Evolutionary conservation across 768 basidiomycete species (phyloP), one percentile per base, ranked within the genome.

Genomic region (Leucogyrophana mollusca): DNA sequence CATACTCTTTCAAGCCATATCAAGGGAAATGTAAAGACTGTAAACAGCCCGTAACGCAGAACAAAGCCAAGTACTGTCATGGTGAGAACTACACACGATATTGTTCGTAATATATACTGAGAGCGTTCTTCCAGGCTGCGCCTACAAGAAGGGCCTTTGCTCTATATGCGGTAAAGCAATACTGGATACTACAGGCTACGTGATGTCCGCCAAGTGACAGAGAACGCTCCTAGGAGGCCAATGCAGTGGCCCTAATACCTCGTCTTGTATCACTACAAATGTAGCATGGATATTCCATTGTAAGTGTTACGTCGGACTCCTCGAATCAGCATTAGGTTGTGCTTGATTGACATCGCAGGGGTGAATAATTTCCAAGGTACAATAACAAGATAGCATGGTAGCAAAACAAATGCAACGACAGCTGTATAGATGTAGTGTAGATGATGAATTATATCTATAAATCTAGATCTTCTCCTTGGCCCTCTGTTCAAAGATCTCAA

Each of bases 101-200:
- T 51, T 54, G 16, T 46, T 36, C 35, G 10, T 34, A 21, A 36
- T 17, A 37, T 13, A 44, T 45, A 22, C 39, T 50, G 33, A 55
- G 48, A 42, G 23, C 35, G 36, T 7, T 51, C 43, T 23, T 32
- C 27, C 54, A 91, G 90, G 90, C 23, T 93, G 90, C 61, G 90
- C 90, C 17, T 92, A 85, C 68, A 90, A 85, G 73, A 89, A 88
- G 59, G 90, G 90, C 10, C 64, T 88, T 32, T 93, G 90, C 57
- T 80, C 88, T 37, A 91, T 92, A 69, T 93, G 90, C 54, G 90
- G 90, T 53, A 92, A 90, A 60, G 73, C 85, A 60, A 88, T 93
- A 48, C 74, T 92, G 22, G 90, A 93, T 63, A 93, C 87, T 7
- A 78, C 80, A 6, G 82, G 86, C 56, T 92, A 91, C 62, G 79